These are phyloP conservation scores for Clavispora fructus DNA, from an alignment of 805 yeast genomes.

Conservation along the genomic window DNA sequence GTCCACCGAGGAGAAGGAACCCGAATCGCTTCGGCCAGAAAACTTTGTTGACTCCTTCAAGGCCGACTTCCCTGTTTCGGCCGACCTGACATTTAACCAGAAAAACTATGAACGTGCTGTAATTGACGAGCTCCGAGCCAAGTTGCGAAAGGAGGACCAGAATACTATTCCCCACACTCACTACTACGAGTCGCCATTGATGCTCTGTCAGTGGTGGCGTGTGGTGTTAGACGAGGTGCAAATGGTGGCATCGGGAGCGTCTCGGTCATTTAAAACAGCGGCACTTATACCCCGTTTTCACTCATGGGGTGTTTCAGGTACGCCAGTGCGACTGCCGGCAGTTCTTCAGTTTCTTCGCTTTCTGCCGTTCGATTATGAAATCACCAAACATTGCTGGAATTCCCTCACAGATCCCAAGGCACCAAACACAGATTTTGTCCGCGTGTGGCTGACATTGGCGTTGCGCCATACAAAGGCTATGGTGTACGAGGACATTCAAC, in stretches of 20 bases:
- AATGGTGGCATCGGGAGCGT: constrained; percentile 70
- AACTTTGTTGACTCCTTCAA: constrained; percentile 6
- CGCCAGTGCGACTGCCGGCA: constrained; percentile 76
- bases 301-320: constrained; percentile 97
- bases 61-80: constrained; percentile 5
- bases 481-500: constrained; percentile 68
- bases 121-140: constrained; percentile 8
- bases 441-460: constrained; percentile 49
- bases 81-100: constrained; percentile 8
- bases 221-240: constrained; percentile 92
- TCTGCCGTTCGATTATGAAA: constrained; percentile 56
- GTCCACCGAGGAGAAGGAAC: not conserved
- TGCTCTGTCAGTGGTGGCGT: constrained; percentile 81
- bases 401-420: constrained; percentile 11
- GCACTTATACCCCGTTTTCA: constrained; percentile 76
- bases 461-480: constrained; percentile 80
- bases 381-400: constrained; percentile 39
- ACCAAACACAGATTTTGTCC: constrained; percentile 26
- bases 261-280: constrained; percentile 78
- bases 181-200: constrained; percentile 70
- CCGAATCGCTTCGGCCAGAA: constrained; percentile 4
- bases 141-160: constrained; percentile 6
- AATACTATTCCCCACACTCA: constrained; percentile 11
- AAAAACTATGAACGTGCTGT: constrained; percentile 10
- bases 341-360: constrained; percentile 61